A percentile compares a stretch with the other conserved stretches of the same genome.
Evolutionary conservation across 2,329 filamentous ascomycete genomes (phyloP).

Genomic region (Colletotrichum higginsianum): DNA sequence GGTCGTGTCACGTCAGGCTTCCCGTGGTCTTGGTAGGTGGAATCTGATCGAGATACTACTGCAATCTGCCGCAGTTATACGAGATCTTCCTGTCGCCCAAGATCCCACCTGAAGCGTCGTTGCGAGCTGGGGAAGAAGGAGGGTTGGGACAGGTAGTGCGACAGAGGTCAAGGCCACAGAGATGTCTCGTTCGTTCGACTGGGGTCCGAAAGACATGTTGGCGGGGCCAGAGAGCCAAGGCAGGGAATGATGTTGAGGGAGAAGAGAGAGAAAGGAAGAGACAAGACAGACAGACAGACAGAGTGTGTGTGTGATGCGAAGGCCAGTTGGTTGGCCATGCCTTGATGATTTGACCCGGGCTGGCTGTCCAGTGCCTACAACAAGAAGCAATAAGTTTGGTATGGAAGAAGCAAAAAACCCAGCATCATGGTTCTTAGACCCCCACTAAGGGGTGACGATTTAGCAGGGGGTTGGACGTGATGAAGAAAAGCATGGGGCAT

Average conservation of each 20-base stretch:
- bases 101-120: slow-evolving; percentile 36
- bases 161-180: slow-evolving; percentile 19
- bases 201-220: slow-evolving; percentile 6
- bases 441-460: slow-evolving; percentile 19
- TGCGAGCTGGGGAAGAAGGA: slow-evolving; percentile 29
- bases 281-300: too few species aligned
- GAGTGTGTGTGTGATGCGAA: not conserved
- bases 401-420: slow-evolving; percentile 40
- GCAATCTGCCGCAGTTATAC: slow-evolving; percentile 45
- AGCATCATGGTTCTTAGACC: slow-evolving; percentile 36
- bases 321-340: not conserved
- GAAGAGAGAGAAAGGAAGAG: not conserved
- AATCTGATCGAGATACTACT: slow-evolving; percentile 43
- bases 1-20: slow-evolving; percentile 39
- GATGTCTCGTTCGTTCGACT: slow-evolving; percentile 20
- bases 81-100: slow-evolving; percentile 44
- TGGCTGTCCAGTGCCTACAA: not conserved
- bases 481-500: slow-evolving; percentile 28
- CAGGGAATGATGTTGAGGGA: slow-evolving; percentile 28
- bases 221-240: slow-evolving; percentile 23
- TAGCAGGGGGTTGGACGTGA: slow-evolving; percentile 21
- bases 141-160: slow-evolving; percentile 27
- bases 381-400: slow-evolving; percentile 33
- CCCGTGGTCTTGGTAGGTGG: slow-evolving; percentile 44
- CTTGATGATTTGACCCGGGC: not conserved